Base-by-base conservation (phyloP, 2,329 filamentous ascomycete species). In the Colletotrichum horii region DNA sequence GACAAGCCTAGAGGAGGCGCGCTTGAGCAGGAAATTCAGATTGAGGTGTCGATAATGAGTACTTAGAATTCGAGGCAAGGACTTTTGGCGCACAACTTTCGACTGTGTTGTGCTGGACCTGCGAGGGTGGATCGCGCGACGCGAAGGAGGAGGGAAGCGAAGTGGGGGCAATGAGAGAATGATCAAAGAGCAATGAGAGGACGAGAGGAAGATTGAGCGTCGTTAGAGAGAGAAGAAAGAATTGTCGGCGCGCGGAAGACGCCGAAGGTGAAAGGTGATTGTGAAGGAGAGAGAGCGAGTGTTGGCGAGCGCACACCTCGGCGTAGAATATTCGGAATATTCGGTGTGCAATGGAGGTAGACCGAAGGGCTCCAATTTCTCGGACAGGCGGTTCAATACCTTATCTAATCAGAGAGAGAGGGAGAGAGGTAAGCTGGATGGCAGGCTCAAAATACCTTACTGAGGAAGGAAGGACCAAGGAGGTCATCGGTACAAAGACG, bases 91-190 rank as follows among this genome's bases (percentile, higher is more conserved):
- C 1, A 16, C 16, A 8, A 4, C 1, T 16, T 36, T 4, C 7
- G 34, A 36, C 15, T 4, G 34, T 36, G 34, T 8, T 36, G 15
- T 36, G 7, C 16, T 36, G 15, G 15, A 8, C 15, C 34, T 36
- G 34, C 3, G 15, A 36, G 6, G 34, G 15, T 36, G 15, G 6
- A 36, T 36, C 34, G 14, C 34, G 34, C 34, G 15, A 4, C 15
- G 34, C 3, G 34, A 16, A 7, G 15, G 34, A 36, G 15, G 34
- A 16, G 6, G 6, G 1, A 16, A 36, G 7, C 7, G 34, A 36
- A 7, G 16, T 0, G 15, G 6, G 34, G 1, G 1, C 14, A 36
- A 36, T 16, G 34, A 3, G 6, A 16, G 1, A 14, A 34, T 34
- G 32, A 34, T 34, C 14, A 15, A 34, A 14, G n/a, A 6, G 32